Evolutionary conservation across 2,329 filamentous ascomycete genomes (phyloP).

Genomic region (Dothiorella sarmentorum): DNA sequence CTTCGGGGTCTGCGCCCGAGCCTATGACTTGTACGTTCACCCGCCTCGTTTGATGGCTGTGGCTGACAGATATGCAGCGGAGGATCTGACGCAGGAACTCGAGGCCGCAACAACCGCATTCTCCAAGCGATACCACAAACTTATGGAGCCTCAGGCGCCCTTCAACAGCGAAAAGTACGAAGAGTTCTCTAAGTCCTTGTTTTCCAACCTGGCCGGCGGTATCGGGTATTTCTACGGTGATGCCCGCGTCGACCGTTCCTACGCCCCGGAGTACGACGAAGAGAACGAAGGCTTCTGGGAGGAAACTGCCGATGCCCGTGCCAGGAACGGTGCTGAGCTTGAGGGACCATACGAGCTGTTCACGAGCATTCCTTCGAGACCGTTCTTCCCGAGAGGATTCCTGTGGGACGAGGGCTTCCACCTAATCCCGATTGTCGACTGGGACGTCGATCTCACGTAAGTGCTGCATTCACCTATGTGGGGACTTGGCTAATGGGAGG

Average conservation of each 20-base stretch:
- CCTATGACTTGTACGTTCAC: slow-evolving; percentile 46
- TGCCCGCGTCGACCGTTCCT: slow-evolving; percentile 83
- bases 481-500: no score
- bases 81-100: slow-evolving; percentile 69
- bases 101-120: slow-evolving; percentile 65
- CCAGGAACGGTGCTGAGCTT: slow-evolving; percentile 61
- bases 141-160: slow-evolving; percentile 71
- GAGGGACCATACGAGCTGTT: slow-evolving; percentile 88
- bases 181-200: slow-evolving; percentile 80
- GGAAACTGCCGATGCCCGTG: slow-evolving; percentile 76
- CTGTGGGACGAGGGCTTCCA: slow-evolving; percentile 99
- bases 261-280: slow-evolving; percentile 90
- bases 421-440: slow-evolving; percentile 83
- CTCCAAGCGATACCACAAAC: slow-evolving; percentile 66
- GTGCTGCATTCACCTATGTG: no score
- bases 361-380: slow-evolving; percentile 84
- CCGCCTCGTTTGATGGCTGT: slow-evolving; percentile 23
- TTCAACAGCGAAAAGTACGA: slow-evolving; percentile 71
- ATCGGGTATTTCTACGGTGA: slow-evolving; percentile 94
- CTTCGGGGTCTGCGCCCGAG: slow-evolving; percentile 64
- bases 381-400: slow-evolving; percentile 95
- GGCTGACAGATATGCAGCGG: slow-evolving; percentile 27
- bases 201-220: slow-evolving; percentile 90
- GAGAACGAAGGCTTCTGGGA: slow-evolving; percentile 95
- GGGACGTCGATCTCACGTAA: slow-evolving; percentile 89